Evolutionary conservation across 495 filamentous ascomycete genomes (phyloP).

Genomic region (Aspergillus conjunctus): DNA sequence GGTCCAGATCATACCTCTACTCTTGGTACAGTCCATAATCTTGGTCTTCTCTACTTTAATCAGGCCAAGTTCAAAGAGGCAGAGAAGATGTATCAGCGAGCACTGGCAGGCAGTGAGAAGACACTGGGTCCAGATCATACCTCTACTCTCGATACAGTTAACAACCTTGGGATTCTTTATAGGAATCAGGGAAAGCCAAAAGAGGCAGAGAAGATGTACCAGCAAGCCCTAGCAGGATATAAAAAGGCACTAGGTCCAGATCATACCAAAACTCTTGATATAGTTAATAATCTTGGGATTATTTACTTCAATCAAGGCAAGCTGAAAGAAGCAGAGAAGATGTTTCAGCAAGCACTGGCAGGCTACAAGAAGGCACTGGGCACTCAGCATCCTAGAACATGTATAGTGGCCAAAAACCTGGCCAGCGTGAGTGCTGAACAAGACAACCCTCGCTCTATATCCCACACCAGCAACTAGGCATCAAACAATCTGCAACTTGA

Average conservation of each 20-base stretch:
- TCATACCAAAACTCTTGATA: constrained; percentile 20
- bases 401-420: constrained; percentile 33
- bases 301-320: constrained; percentile 20
- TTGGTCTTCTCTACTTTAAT: not conserved
- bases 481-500: too few species aligned
- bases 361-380: constrained; percentile 9
- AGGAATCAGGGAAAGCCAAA: constrained; percentile 32
- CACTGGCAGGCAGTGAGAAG: constrained; percentile 1
- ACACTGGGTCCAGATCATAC: not conserved
- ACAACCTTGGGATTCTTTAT: constrained; percentile 38
- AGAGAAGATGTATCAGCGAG: constrained; percentile 7
- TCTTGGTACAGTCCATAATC: not conserved
- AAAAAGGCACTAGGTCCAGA: constrained; percentile 37
- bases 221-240: constrained; percentile 28
- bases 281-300: constrained; percentile 10
- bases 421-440: too few species aligned
- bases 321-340: constrained; percentile 23
- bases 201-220: constrained; percentile 41
- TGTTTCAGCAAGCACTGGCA: constrained; percentile 20
- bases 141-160: constrained; percentile 17
- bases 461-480: too few species aligned
- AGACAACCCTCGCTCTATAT: too few species aligned
- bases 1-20: constrained; percentile 21
- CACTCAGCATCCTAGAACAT: not conserved
- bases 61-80: constrained; percentile 20